Evolutionary conservation across 768 basidiomycete species (phyloP), one percentile per base, ranked within the genome.

Genomic region (Kondoa subrosea): DNA sequence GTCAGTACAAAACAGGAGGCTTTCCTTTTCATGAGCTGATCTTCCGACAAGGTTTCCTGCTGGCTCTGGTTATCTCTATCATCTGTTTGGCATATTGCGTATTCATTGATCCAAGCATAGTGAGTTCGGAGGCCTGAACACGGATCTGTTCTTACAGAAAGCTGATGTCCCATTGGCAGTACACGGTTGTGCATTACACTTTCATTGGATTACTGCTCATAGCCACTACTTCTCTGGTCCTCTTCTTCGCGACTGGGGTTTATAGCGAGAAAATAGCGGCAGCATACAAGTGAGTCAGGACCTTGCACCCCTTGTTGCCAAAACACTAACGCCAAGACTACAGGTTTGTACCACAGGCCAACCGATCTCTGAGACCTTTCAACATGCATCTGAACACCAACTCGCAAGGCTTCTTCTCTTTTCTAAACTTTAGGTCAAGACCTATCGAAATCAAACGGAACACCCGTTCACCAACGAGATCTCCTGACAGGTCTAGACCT

Each of bases 161-260:
- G 34, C 26, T n/a, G 15, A 16, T 17, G 57, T 31, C 14, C 29
- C 29, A 21, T 65, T 63, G 27, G 32, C 68, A 75, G 72, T 75
- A 77, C 71, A 68, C 73, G 30, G 63, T 75, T 57, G 69, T 76
- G 3, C 74, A 76, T 8, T 92, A 91, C 76, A 79, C 91, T 71
- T 81, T 85, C 26, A 85, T 84, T 34, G 89, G 87, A 0, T 78
- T 91, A 40, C 80, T 95, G 14, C 88, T 93, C 69, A 89, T 97
- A 31, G 84, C 87, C 25, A 84, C 90, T 66, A 91, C 90, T 16
- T 92, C 92, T 1, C 84, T 97, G 4, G 83, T 87, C 33, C 82
- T 99, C 50, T 95, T 97, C 81, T 96, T 95, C 76, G 90, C 91
- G 8, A 92, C 88, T 73, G 93, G 93, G 21, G 87, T 92, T 84